phyloP scores from a whole-genome alignment of 23 red algal genomes.

The Agarophyton chilense region DNA sequence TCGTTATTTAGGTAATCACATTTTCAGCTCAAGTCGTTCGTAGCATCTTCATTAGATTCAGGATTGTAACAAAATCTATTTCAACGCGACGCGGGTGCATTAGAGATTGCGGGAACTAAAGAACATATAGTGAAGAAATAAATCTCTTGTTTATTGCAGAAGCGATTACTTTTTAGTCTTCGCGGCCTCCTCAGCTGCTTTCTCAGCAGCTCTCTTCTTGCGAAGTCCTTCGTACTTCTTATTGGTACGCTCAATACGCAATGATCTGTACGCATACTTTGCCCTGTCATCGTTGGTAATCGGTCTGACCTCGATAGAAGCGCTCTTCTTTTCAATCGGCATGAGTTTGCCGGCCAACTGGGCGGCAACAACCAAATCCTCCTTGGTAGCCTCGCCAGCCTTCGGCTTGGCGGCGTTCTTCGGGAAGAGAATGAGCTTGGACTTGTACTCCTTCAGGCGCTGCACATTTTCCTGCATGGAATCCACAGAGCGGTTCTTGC shows the following conservation, averaged over 20 bases:
- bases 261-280: constrained; percentile 65
- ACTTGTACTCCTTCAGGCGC: constrained; percentile 98
- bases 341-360: constrained; percentile 77
- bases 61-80: not conserved
- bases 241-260: constrained; percentile 81
- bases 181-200: constrained; percentile 67
- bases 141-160: not conserved
- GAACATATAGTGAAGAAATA: no score
- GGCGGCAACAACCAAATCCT: constrained; percentile 67
- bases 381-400: constrained; percentile 83
- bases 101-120: no score
- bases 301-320: constrained; percentile 54
- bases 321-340: constrained; percentile 62
- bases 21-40: not conserved
- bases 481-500: constrained; percentile 90
- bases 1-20: not conserved
- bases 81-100: not conserved
- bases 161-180: constrained; percentile 72
- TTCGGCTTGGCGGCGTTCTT: constrained; percentile 77
- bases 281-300: constrained; percentile 90
- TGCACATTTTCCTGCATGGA: constrained; percentile 89
- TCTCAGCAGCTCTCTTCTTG: constrained; percentile 83
- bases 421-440: constrained; percentile 95
- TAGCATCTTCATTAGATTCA: not conserved
- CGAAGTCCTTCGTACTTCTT: constrained; percentile 70